phyloP scores from a whole-genome alignment of 257 asterid genomes.

The Nicotiana noctiflora region DNA sequence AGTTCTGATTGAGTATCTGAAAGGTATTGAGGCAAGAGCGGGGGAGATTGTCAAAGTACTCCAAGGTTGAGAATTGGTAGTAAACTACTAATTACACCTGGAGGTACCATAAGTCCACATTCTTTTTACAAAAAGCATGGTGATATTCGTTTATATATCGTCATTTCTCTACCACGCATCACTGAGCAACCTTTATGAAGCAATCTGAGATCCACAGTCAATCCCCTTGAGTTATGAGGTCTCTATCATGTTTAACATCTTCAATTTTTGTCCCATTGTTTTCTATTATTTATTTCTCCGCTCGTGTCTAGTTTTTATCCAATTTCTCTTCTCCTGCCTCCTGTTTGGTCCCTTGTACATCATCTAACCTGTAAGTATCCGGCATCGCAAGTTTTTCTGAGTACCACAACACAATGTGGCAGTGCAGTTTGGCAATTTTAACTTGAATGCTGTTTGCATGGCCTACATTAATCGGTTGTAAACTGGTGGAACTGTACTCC shows the following conservation, averaged over 20 bases:
- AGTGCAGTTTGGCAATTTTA: background rate
- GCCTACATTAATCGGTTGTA: background rate
- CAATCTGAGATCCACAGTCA: background rate
- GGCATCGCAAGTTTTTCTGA: background rate
- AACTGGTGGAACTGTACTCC: background rate
- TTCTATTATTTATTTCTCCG: background rate
- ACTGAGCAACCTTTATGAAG: background rate
- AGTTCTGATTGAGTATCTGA: slow-evolving; percentile 76
- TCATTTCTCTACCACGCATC: background rate
- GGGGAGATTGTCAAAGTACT: slow-evolving; percentile 58
- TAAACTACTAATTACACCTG: slow-evolving; percentile 1
- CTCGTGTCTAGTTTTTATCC: background rate
- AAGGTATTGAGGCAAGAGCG: slow-evolving; percentile 77
- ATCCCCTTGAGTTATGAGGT: background rate
- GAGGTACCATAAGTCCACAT: background rate
- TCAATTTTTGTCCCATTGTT: background rate
- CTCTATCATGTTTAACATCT: background rate
- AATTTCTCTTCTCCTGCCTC: background rate
- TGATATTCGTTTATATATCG: background rate
- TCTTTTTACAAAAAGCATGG: background rate
- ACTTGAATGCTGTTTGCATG: background rate
- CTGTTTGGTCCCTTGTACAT: background rate
- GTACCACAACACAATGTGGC: background rate
- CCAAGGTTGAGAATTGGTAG: slow-evolving; percentile 29
- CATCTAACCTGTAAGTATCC: background rate